These are phyloP conservation scores for Aspergillus fructus DNA, from an alignment of 2,329 filamentous ascomycete genomes.

Conservation along the genomic window DNA sequence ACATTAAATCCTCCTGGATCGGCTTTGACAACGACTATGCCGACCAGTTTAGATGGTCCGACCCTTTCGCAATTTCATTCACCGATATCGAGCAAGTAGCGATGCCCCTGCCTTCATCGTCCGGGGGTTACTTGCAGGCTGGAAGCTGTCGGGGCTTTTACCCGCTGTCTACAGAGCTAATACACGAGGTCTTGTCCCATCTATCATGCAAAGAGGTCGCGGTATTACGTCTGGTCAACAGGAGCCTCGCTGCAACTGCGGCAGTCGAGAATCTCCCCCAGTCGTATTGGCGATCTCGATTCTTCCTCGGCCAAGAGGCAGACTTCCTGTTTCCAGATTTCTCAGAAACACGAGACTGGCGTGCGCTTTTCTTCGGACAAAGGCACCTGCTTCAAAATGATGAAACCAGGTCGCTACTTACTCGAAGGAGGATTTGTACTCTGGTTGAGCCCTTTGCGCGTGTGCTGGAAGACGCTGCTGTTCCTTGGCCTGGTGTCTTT, in stretches of 20 bases:
- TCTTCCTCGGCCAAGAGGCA: conserved; percentile 11
- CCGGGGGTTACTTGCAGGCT: background rate
- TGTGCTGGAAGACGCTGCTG: conserved; percentile 6
- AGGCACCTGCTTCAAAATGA: background rate
- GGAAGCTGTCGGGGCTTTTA: background rate
- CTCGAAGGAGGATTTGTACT: conserved; percentile 10
- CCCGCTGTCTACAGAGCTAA: conserved; percentile 4
- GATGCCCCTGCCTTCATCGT: background rate
- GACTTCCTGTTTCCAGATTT: conserved; percentile 15
- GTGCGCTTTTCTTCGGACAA: conserved; percentile 8
- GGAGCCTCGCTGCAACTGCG: background rate
- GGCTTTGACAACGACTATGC: conserved; percentile 14
- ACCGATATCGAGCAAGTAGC: too few relatives aligned
- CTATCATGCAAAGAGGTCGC: conserved; percentile 1
- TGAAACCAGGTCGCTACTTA: background rate
- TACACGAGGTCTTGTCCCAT: conserved; percentile 3
- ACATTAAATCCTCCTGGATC: background rate
- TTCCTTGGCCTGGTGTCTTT: background rate
- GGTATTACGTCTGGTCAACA: background rate
- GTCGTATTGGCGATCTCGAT: conserved; percentile 17
- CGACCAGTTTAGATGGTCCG: too few relatives aligned
- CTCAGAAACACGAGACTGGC: conserved; percentile 10
- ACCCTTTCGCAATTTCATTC: too few relatives aligned
- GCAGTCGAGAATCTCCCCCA: conserved; percentile 6
- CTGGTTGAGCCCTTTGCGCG: conserved; percentile 15